A percentile compares a stretch with the other conserved stretches of the same genome.
Evolutionary conservation across 768 basidiomycete species (phyloP).

Genomic region (Boletus eberwhitei): DNA sequence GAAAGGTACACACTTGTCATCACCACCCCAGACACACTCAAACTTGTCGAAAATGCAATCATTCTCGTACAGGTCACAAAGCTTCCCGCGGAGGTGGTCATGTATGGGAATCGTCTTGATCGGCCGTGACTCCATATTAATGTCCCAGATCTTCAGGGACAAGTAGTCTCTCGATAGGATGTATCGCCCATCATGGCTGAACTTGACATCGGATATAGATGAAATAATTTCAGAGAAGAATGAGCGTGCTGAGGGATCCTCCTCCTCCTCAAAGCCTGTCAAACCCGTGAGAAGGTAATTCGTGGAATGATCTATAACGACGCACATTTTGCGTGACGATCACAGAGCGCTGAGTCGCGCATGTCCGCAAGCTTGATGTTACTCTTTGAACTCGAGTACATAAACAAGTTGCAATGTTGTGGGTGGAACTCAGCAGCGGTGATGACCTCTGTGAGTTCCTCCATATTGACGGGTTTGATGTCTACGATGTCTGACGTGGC

Average conservation of each 20-base stretch:
- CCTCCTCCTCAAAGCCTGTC: constrained; percentile 96
- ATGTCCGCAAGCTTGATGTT: constrained; percentile 99
- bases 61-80: constrained; percentile 98
- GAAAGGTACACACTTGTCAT: constrained; percentile 75
- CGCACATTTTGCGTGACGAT: constrained; percentile 93
- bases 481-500: constrained; percentile 85
- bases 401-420: constrained; percentile 94
- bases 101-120: constrained; percentile 98
- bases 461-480: constrained; percentile 99
- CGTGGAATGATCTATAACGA: constrained; percentile 12
- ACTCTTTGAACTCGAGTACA: constrained; percentile 99
- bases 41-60: constrained; percentile 99
- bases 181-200: constrained; percentile 95
- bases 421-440: constrained; percentile 99
- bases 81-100: constrained; percentile 93
- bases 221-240: constrained; percentile 99
- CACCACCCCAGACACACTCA: constrained; percentile 97
- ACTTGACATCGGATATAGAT: constrained; percentile 99
- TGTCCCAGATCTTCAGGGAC: constrained; percentile 98
- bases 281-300: constrained; percentile 11
- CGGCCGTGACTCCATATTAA: constrained; percentile 97
- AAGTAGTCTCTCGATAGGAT: constrained; percentile 97
- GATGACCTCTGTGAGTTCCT: constrained; percentile 98
- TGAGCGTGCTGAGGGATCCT: constrained; percentile 94
- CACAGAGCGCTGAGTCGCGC: constrained; percentile 96